Evolutionary conservation across 1,139 yeast genomes (phyloP).

Genomic region (Zhuliangozyma parablackwelliae): DNA sequence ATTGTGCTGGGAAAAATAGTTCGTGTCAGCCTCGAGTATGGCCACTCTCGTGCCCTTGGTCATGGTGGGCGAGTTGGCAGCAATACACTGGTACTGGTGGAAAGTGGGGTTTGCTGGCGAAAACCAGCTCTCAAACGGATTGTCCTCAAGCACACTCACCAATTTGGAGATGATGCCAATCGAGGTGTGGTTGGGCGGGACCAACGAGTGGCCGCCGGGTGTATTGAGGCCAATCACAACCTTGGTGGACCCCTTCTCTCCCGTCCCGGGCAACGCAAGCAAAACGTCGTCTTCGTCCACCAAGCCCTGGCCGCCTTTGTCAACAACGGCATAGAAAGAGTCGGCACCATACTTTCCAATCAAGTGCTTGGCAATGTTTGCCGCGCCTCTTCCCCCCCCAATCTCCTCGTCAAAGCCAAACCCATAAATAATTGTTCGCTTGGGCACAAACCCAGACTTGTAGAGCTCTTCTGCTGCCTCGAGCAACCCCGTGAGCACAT

Average conservation of each 20-base stretch:
- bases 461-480: slow-evolving; percentile 34
- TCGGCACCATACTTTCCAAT: slow-evolving; percentile 29
- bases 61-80: slow-evolving; percentile 25
- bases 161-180: slow-evolving; percentile 39
- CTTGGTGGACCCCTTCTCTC: slow-evolving; percentile 40
- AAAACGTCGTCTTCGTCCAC: slow-evolving; percentile 34
- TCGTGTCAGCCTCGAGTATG: slow-evolving; percentile 23
- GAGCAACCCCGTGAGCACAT: slow-evolving; percentile 29
- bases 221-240: slow-evolving; percentile 28
- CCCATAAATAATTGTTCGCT: slow-evolving; percentile 36
- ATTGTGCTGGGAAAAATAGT: slow-evolving; percentile 21
- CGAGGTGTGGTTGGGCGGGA: slow-evolving; percentile 42
- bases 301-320: slow-evolving; percentile 37
- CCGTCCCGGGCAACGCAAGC: slow-evolving; percentile 50
- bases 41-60: slow-evolving; percentile 15
- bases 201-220: slow-evolving; percentile 45
- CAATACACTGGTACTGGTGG: slow-evolving; percentile 35
- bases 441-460: slow-evolving; percentile 28
- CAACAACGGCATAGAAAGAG: slow-evolving; percentile 34
- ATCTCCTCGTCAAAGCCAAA: slow-evolving; percentile 46
- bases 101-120: slow-evolving; percentile 37
- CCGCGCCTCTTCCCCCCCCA: slow-evolving; percentile 29
- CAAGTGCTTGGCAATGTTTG: slow-evolving; percentile 21
- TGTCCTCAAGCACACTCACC: slow-evolving; percentile 28
- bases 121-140: slow-evolving; percentile 28